Evolutionary conservation across 2,329 filamentous ascomycete species (phyloP), one percentile per base, ranked within the genome.

Genomic region (Epichloe festucae): DNA sequence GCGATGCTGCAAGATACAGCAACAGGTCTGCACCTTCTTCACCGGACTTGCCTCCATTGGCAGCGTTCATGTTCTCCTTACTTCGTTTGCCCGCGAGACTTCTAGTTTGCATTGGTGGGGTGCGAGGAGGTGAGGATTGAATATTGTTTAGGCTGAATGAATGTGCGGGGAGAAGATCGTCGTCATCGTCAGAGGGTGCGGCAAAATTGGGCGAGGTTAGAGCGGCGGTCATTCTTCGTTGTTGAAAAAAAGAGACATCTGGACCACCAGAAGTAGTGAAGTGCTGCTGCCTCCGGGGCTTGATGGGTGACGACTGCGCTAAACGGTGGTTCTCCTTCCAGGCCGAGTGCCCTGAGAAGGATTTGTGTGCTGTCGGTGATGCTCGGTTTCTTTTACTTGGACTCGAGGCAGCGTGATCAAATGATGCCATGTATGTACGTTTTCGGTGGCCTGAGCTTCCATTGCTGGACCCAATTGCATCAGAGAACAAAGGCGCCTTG

Each of bases 1-100:
- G 93, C 6, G 91, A 97, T 49, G 89, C 88, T 47, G 90, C 90
- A 15, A 97, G 79, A 66, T 91, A 96, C 40, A 91, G 74, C 23
- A 93, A 72, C 39, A 91, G 70, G 65, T 89, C 87, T 15, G 85
- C 87, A 34, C 89, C 90, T 62, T 95, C 87, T 62, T 93, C 84
- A 54, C 82, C 84, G 1, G 74, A 69, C 63, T 84, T 84, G 54
- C 78, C 75, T 46, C 70, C 73, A 49, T 73, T 64, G 53, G 68
- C 52, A 60, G 63, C 65, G 59, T 60, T 60, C 53, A 65, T 66
- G 58, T 72, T 73, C 52, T 75, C 75, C 57, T 70, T 76, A 65
- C 64, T 74, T 53, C 70, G 74, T 55, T 70, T 70, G 57, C 68
- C 68, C 53, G 69, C 54, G 59, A 77, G 65, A 59, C 69, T 65